A percentile compares a stretch with the other conserved stretches of the same genome.
These are phyloP conservation scores for maize (Zea mays) DNA, from an alignment of 176 grass and related monocot genomes.

Conservation along the genomic window Zm-B73-REFERENCE-NAM-5.0 NC_050104.1:161410501-161411000, in stretches of 20 bases:
- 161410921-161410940: not conserved
- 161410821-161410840: not conserved
- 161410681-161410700: conserved; percentile 83
- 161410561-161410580: conserved; percentile 77
- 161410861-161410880: not conserved
- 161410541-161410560: conserved; percentile 73
- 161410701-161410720: conserved; percentile 61
- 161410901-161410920: not conserved
- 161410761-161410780: not conserved
- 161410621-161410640: conserved; percentile 69
- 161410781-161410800: conserved; percentile 22
- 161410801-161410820: not conserved
- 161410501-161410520: conserved; percentile 60
- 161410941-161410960: not conserved
- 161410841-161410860: too few species aligned
- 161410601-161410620: conserved; percentile 71
- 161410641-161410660: conserved; percentile 83
- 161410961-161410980: not conserved
- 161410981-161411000: too few species aligned
- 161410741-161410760: conserved; percentile 1
- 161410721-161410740: conserved; percentile 2
- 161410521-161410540: conserved; percentile 75
- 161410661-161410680: conserved; percentile 92
- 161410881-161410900: not conserved
- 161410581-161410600: conserved; percentile 61